Conservation (phyloP, 2,329 filamentous ascomycete species). For the Claviceps paspali region DNA sequence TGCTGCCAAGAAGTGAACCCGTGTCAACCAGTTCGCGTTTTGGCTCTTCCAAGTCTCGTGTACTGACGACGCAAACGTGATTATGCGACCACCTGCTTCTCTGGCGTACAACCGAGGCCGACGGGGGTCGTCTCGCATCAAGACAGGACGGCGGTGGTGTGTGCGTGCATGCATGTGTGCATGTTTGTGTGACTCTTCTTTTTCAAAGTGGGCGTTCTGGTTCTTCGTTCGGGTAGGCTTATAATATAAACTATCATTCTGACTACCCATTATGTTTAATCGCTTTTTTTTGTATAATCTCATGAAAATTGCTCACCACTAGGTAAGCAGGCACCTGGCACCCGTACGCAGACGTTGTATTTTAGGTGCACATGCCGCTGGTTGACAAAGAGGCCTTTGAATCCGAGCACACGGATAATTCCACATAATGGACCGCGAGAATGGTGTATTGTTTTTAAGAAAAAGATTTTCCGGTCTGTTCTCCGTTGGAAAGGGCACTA, state of each 20-base stretch:
- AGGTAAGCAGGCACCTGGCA: too few relatives aligned
- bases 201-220: conserved; percentile 3
- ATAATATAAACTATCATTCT: conserved; percentile 4
- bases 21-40: background rate
- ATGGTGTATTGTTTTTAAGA: too few relatives aligned
- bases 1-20: conserved; percentile 15
- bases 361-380: background rate
- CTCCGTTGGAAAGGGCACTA: too few relatives aligned
- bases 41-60: background rate
- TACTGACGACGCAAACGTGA: background rate
- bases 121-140: conserved; percentile 6
- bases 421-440: too few relatives aligned
- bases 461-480: too few relatives aligned
- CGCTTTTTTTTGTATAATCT: too few relatives aligned
- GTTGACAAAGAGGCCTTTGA: too few relatives aligned
- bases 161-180: conserved; percentile 10
- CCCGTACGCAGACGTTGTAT: too few relatives aligned
- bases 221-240: conserved; percentile 1
- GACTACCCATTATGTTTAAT: conserved; percentile 6
- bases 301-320: too few relatives aligned
- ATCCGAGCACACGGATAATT: too few relatives aligned
- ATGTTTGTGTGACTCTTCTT: background rate
- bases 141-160: conserved; percentile 15
- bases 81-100: background rate
- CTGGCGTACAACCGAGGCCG: background rate